Evolutionary conservation across 1,284 basidiomycete genomes (phyloP).

Genomic region (Puccinia hordei): DNA sequence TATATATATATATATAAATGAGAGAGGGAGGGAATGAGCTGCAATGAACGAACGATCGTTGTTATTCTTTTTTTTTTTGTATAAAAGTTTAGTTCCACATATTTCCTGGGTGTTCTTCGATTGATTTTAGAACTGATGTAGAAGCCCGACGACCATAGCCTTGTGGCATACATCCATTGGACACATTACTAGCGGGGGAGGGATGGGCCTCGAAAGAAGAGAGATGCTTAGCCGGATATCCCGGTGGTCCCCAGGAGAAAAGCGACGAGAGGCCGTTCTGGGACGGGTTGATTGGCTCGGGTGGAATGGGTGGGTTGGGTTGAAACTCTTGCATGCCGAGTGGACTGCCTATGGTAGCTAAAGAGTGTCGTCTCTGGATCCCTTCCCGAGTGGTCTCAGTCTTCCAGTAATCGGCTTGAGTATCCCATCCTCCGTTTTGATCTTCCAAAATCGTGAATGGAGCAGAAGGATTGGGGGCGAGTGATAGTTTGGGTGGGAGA

Average conservation of each 20-base stretch:
- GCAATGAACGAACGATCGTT: too few relatives aligned
- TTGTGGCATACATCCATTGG: background rate
- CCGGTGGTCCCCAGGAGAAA: background rate
- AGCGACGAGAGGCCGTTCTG: background rate
- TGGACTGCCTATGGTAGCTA: constrained; percentile 22
- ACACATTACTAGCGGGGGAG: background rate
- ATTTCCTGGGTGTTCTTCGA: constrained; percentile 38
- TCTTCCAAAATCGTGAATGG: constrained; percentile 16
- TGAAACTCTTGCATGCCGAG: constrained; percentile 9
- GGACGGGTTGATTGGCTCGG: background rate
- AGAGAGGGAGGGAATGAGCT: too few relatives aligned
- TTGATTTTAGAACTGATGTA: constrained; percentile 37
- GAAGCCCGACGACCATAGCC: constrained; percentile 38
- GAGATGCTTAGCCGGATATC: constrained; percentile 1
- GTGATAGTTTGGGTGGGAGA: background rate
- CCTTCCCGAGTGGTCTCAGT: constrained; percentile 9
- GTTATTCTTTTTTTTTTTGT: too few relatives aligned
- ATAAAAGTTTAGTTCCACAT: constrained; percentile 12
- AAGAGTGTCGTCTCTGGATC: constrained; percentile 37
- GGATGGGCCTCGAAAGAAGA: constrained; percentile 9
- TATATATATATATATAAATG: too few relatives aligned
- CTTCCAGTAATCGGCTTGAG: background rate
- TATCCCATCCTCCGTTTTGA: constrained; percentile 9
- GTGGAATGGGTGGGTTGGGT: constrained; percentile 4
- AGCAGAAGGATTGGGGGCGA: background rate